A percentile compares a stretch with the other conserved stretches of the same genome.
These are phyloP conservation scores for Dactylellina leptospora DNA, from an alignment of 2,329 filamentous ascomycete species.

Conservation along the genomic window DNA sequence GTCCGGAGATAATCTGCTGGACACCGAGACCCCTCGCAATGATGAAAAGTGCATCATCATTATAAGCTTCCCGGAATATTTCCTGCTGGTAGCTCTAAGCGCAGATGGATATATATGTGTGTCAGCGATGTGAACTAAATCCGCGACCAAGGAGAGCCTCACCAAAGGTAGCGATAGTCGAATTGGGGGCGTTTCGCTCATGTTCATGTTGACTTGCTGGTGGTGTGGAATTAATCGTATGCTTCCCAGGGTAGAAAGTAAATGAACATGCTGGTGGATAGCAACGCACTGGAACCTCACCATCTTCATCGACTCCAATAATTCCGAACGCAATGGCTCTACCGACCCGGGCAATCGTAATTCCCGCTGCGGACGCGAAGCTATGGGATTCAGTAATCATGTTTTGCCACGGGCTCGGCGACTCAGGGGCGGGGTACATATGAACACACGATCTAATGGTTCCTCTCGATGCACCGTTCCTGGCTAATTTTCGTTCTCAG, in stretches of 20 bases:
- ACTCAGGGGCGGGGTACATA: slow-evolving; percentile 74
- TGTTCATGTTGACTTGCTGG: too few relatives aligned
- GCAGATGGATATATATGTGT: slow-evolving; percentile 12
- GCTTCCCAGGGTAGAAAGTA: too few relatives aligned
- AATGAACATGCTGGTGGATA: too few relatives aligned
- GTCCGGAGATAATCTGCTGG: slow-evolving; percentile 90
- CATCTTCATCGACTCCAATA: not conserved
- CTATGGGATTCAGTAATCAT: slow-evolving; percentile 69
- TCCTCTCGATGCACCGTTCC: not conserved
- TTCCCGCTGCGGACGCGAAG: slow-evolving; percentile 35
- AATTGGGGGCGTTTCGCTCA: slow-evolving; percentile 65
- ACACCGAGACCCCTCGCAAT: slow-evolving; percentile 91
- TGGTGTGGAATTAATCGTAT: too few relatives aligned
- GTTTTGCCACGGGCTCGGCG: slow-evolving; percentile 89
- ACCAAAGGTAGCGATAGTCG: slow-evolving; percentile 82
- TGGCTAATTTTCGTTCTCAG: not conserved
- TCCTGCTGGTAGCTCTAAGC: slow-evolving; percentile 86
- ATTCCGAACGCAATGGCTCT: not conserved
- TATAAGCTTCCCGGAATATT: slow-evolving; percentile 86
- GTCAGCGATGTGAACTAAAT: not conserved
- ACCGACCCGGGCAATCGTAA: slow-evolving; percentile 19
- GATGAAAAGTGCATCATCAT: slow-evolving; percentile 92
- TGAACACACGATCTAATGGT: too few relatives aligned
- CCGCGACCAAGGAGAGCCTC: too few relatives aligned
- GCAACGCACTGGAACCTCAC: too few relatives aligned